Base-by-base conservation (phyloP, 176 grass and related monocot genomes). In the Avena insularis region DNA sequence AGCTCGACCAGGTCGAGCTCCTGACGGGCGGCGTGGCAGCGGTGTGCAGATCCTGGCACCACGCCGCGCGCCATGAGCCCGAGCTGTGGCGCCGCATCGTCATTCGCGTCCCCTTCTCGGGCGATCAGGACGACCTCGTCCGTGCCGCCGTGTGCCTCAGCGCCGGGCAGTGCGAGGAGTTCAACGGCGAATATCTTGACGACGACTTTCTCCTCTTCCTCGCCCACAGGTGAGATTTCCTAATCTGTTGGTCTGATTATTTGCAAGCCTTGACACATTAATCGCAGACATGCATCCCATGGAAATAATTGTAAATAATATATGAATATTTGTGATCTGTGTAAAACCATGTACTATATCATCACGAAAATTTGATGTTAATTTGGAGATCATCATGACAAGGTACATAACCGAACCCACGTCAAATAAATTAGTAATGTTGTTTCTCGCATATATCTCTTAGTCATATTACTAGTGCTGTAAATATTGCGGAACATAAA, bases 181-280 rank as follows among this genome's bases (percentile, higher is more conserved):
- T 89, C 54, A 75, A 15, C 6, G 19, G 77, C 11, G 23, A 79
- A 9, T 13, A 56, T 12, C 25, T 72, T 2, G 64, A 85, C 83
- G 64, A 64, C 45, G 62, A 85, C 7, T 33, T 89, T 7, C 87
- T 89, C 61, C 20, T 11, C 64, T 71, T 78, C 65, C 87, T 89
- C 35, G 35, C 53, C 36, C 50, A 45, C 4, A 78, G 31, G 85
- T 81, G 75, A 78, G 75, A 58, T 57, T 8, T 78, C 43, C 38
- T 47, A 8, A 74, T 48, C 5, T 49, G 17, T 5, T 1, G 31
- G 2, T 68, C 7, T 7, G 6, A 17, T 68, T 68, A 17, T 40
- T 40, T 40, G 38, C 38, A 40, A 40, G 38, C 38, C 6, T 40
- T 40, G 38, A 40, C 6, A 40, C 38, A 40, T 40, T 40, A 40